Base-by-base conservation (phyloP, 495 filamentous ascomycete genomes). In the Trichoderma asperelloides region DNA sequence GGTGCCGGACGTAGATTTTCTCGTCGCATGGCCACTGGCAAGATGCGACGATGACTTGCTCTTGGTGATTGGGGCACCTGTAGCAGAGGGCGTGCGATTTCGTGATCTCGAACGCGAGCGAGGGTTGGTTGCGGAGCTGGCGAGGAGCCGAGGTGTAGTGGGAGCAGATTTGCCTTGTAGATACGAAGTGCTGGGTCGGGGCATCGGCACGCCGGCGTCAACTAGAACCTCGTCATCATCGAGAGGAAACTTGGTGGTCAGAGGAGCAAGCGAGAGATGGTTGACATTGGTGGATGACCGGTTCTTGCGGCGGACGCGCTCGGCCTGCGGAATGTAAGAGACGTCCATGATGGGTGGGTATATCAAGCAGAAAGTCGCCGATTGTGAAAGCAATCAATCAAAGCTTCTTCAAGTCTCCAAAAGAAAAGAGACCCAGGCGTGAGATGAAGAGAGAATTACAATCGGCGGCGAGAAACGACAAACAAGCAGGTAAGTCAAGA, bases 171-270 rank as follows among this genome's bases (percentile, higher is more conserved):
- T 82, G 66, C 79, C 79, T 67, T 83, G 78, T 21, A 86, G 77
- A 71, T 85, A 84, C 37, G 82, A 84, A 49, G 75, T 69, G 62
- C 74, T 78, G 51, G 68, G 30, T 65, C 37, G 21, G 68, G 68
- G 57, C 33, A 49, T 15, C 49, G 41, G n/a, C 72, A 72, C 25
- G 68, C 65, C 65, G 69, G 55, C 39, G 75, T 71, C 68, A 76
- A 70, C 55, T n/a, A 65, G 9, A 6, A 41, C 40, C 2, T 40
- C 41, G 67, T 80, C 74, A 66, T 86, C 82, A 65, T 80, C 75
- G 70, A 88, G 84, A 64, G 88, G 87, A 67, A 88, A 84, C 74
- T 81, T 84, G 63, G 87, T 84, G 18, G 87, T 89, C 23, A 91
- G 79, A 66, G 88, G 88, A 39, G 87, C 84, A 63, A 90, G 81